Base-by-base conservation (phyloP, 305 asterid species). In the Withania somnifera region DNA sequence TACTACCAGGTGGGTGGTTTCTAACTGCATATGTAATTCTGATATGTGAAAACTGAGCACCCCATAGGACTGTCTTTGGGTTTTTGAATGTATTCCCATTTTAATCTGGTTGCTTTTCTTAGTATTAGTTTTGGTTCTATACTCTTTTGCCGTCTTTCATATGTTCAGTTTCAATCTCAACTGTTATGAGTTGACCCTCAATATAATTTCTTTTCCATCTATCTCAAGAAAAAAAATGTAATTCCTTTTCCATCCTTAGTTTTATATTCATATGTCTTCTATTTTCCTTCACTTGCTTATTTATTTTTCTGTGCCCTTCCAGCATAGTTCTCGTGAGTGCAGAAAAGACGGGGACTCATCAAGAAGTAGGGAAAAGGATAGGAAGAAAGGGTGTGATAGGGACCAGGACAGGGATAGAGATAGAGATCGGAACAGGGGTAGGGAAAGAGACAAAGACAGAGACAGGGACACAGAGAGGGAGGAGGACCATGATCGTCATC, bases 361-460 rank as follows among this genome's bases (percentile, higher is more conserved):
- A 32, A 78, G 82, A 71, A 83, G 82, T 71, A 63, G 68, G 79
- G 85, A 78, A 54, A 83, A 78, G 82, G 85, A 78, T 11, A 77
- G 85, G 77, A 83, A 63, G 24, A 83, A 45, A 78, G 82, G 60
- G 60, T 71, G 71, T 6, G 85, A 83, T 52, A 63, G 38, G 47
- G 85, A 83, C 63, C 24, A 78, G 11, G 84, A 63, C 4, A 19
- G 78, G 67, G 78, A 63, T 14, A 50, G 81, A 28, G 67, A 76
- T 24, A 82, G 66, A 14, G 85, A 36, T 7, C 53, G 80, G 26
- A 57, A 15, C 40, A 19, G 79, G 1, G 79, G 22, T 17, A 15
- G 68, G 57, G 84, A 67, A 2, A 78, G 67, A 30, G 50, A 1
- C 7, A 78, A 36, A 7, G 82, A 11, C 15, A 60, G 10, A 19